These are phyloP conservation scores for Trichoderma endophyticum DNA, from an alignment of 2,329 filamentous ascomycete species.

Conservation along the genomic window DNA sequence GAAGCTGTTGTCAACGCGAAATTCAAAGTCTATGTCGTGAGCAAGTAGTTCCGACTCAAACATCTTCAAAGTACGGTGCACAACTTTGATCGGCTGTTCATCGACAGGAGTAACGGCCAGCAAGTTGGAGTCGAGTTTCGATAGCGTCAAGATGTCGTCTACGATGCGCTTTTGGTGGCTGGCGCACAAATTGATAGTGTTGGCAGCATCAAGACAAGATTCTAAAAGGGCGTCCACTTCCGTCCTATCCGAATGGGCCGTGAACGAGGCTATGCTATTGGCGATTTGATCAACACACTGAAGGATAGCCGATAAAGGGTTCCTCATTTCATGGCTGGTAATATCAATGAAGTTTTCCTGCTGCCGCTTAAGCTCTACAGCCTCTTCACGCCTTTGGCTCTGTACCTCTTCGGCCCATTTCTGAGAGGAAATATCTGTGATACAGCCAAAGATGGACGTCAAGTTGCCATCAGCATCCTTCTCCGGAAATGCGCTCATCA, in stretches of 20 bases:
- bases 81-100: slow-evolving; percentile 64
- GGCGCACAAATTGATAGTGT: slow-evolving; percentile 76
- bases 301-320: slow-evolving; percentile 69
- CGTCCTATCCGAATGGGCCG: slow-evolving; percentile 36
- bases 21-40: slow-evolving; percentile 68
- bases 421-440: slow-evolving; percentile 82
- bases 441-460: slow-evolving; percentile 74
- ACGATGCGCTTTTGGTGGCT: slow-evolving; percentile 74
- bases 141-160: slow-evolving; percentile 64
- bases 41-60: slow-evolving; percentile 72
- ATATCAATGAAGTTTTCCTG: slow-evolving; percentile 72
- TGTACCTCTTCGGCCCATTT: slow-evolving; percentile 83
- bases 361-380: slow-evolving; percentile 73
- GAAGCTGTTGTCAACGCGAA: slow-evolving; percentile 66
- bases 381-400: slow-evolving; percentile 73
- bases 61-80: slow-evolving; percentile 70
- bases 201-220: slow-evolving; percentile 67
- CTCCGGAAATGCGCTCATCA: slow-evolving; percentile 75
- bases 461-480: slow-evolving; percentile 60
- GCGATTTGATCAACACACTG: slow-evolving; percentile 74
- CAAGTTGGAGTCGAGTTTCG: slow-evolving; percentile 68
- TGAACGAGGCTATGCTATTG: slow-evolving; percentile 46
- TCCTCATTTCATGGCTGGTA: slow-evolving; percentile 73
- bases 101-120: slow-evolving; percentile 68
- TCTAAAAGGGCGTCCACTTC: slow-evolving; percentile 50